Evolutionary conservation across 495 filamentous ascomycete genomes (phyloP), one percentile per base, ranked within the genome.

Genomic region (Daldinia loculata): DNA sequence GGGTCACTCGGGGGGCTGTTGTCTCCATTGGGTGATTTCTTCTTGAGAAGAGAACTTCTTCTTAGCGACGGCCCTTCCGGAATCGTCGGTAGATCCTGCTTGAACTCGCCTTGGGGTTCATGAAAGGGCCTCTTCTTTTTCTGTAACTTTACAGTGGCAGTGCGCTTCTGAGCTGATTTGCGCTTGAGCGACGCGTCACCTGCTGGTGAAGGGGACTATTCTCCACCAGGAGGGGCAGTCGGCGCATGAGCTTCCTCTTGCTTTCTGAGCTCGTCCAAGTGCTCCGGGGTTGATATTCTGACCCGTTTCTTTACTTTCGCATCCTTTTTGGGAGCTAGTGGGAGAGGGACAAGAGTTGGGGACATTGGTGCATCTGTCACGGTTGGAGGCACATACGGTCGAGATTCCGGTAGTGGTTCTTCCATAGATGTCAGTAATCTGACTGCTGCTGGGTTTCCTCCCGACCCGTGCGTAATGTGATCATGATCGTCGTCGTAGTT

Each of bases 341-440:
- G 77, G 59, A 72, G 67, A 36, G 76, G 79, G 32, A 80, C 14
- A 41, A 72, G 62, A 38, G 11, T 30, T 60, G 62, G 61, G 30
- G 71, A 66, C 27, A 39, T 14, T 26, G 38, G 63, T 58, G 67
- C 60, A 15, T 68, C 61, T 61, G 50, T 43, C 51, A 65, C 60
- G n/a, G 56, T 57, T 53, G 74, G 77, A 56, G 67, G 61, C 63
- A 85, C 83, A 77, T 85, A 85, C 83, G 80, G 71, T 78, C 78
- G 66, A 15, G 63, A 43, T 15, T 77, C 78, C 58, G 71, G 70
- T 32, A 76, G 50, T 30, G 77, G 75, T 32, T 84, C 83, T 48
- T 86, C 84, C 74, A 85, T 79, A 12, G 81, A 84, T 30, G 84
- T 88, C 74, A 88, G 74, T 70, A 88, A 76, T 50, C 85, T 80